Evolutionary conservation across 805 yeast species (phyloP).

Genomic region (Brettanomyces anomalus): DNA sequence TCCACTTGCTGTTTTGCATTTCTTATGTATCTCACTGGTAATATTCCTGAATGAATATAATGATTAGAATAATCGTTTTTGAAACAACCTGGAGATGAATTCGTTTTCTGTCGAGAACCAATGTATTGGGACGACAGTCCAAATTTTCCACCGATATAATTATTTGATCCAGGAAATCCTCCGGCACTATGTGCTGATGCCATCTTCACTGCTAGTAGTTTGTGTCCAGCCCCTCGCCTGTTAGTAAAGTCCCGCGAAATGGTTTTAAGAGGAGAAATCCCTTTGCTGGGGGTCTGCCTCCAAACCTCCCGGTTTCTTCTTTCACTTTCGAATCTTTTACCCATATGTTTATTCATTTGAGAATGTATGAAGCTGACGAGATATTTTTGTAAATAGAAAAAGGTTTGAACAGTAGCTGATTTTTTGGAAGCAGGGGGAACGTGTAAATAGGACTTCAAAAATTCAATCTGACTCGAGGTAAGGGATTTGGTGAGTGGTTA

Average conservation of each 20-base stretch:
- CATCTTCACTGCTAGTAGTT: slow-evolving; percentile 11
- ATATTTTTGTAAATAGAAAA: too few species aligned
- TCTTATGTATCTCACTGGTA: slow-evolving; percentile 57
- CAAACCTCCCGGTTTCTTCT: too few species aligned
- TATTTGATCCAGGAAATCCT: slow-evolving; percentile 2
- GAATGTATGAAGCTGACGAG: too few species aligned
- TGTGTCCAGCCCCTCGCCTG: slow-evolving; percentile 17
- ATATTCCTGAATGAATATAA: slow-evolving; percentile 51
- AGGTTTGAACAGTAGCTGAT: too few species aligned
- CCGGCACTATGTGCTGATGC: slow-evolving; percentile 3
- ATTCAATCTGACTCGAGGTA: too few species aligned
- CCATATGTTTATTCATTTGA: too few species aligned
- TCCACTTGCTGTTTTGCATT: slow-evolving; percentile 60
- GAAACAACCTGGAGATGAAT: slow-evolving; percentile 9
- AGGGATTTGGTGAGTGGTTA: too few species aligned
- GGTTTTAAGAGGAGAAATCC: not conserved
- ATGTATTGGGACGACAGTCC: not conserved
- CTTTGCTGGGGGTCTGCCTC: too few species aligned
- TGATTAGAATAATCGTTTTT: slow-evolving; percentile 71
- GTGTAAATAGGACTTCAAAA: too few species aligned
- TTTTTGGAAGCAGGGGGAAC: too few species aligned
- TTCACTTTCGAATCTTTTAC: too few species aligned
- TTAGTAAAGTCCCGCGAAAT: not conserved
- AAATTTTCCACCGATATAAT: not conserved
- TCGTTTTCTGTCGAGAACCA: not conserved